Conservation (phyloP, 2,329 filamentous ascomycete species). For the Ophiocordyceps camponoti-leonardi region DNA sequence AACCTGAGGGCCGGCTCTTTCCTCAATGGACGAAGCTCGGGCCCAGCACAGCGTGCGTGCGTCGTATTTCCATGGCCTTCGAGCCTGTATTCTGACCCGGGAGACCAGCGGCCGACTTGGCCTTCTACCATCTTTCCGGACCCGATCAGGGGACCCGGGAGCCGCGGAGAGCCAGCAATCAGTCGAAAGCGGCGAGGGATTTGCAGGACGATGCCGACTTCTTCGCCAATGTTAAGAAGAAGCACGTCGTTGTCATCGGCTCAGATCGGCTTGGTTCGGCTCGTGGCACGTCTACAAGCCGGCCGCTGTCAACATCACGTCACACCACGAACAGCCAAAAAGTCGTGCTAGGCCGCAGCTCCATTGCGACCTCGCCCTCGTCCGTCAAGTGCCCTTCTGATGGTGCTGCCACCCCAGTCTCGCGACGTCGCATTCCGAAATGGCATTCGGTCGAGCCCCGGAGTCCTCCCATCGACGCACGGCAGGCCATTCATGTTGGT, state of each 20-base stretch:
- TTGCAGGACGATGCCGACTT: conserved; percentile 18
- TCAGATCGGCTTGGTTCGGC: background rate
- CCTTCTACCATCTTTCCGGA: conserved; percentile 29
- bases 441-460: background rate
- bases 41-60: conserved; percentile 7
- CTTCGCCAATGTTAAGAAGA: conserved; percentile 8
- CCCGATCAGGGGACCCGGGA: background rate
- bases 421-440: background rate
- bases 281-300: background rate
- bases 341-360: background rate
- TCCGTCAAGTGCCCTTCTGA: background rate
- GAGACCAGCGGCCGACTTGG: conserved; percentile 29
- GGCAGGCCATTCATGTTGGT: background rate
- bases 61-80: background rate
- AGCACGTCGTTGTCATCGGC: background rate
- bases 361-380: background rate
- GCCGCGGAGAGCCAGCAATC: conserved; percentile 6
- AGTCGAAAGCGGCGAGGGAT: conserved; percentile 13
- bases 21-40: conserved; percentile 13
- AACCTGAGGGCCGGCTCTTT: conserved; percentile 16
- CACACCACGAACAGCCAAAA: background rate
- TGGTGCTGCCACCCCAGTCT: background rate
- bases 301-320: background rate
- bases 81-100: conserved; percentile 4
- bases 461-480: background rate